Evolutionary conservation across 2,329 filamentous ascomycete genomes (phyloP), one percentile per base, ranked within the genome.

Genomic region (Thelonectria blattea): DNA sequence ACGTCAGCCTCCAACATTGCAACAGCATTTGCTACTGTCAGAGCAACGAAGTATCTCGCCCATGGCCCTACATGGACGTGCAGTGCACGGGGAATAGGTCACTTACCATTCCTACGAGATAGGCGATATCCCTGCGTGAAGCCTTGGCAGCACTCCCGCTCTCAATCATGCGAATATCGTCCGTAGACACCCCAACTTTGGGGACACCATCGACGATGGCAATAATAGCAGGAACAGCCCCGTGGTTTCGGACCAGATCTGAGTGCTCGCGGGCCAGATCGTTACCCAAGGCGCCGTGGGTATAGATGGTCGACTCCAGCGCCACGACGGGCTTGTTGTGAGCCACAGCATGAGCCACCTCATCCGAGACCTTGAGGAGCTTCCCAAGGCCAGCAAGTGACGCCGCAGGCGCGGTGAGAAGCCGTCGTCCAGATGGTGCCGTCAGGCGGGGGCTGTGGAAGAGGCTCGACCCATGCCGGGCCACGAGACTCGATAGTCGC

Each of bases 281-380:
- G 34, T 87, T 85, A n/a, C 92, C 91, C 14, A 99, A 82, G 20
- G 90, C 88, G 42, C 93, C 93, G 78, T 99, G 95, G 1, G 95
- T 99, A 77, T 99, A 98, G 68, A 99, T 98, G 5, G 95, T 97
- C 2, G 92, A 93, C 77, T 99, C 95, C 5, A 99, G 83, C 15
- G 94, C 95, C 11, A 99, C 93, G 4, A 99, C 89, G 1, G 95
- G 94, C 70, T 87, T 88, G 58, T 88, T 88, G 12, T 86, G 85
- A 43, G 86, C 81, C 49, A 97, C 76, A 41, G 93, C 94, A 72
- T 92, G 87, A 53, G 83, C 81, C 12, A 99, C 89, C 76, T 98
- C 94, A 52, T 94, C 89, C 1, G 92, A 93, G 43, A 97, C 81
- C 54, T 82, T 84, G 58, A 96, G 83, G 61, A 92, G 67, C 42